Evolutionary conservation across 768 basidiomycete species (phyloP), one percentile per base, ranked within the genome.

Genomic region (Leucogyrophana mollusca): DNA sequence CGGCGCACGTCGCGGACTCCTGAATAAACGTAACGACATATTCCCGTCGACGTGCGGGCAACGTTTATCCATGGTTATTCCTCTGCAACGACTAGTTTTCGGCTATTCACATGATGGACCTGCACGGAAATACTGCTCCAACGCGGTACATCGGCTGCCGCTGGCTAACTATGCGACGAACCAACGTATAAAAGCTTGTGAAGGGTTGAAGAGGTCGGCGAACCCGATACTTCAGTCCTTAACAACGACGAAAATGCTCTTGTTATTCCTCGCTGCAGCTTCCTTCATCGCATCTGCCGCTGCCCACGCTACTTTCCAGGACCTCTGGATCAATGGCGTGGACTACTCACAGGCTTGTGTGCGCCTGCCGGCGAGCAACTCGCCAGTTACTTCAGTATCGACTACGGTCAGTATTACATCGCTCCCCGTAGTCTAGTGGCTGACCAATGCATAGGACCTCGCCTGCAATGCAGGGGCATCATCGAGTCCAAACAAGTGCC

Each of bases 301-400:
- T 21, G 75, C 76, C 4, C 77, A 78, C 56, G 73, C 77, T 23
- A 78, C 77, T 3, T 80, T 74, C 67, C 77, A 80, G 56, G 67
- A 78, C 49, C 54, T 80, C 40, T 79, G 78, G 77, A 67, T 78
- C 41, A 74, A 75, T 43, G 69, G 67, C 43, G 71, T 74, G 21
- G 77, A 78, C 53, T 69, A 71, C 48, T 76, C 73, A 40, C 62
- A 56, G 24, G 69, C 71, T 41, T 80, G 77, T 54, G 73, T 71
- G 22, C 73, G 78, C 21, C 47, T 64, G 16, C 74, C 75, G 3
- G 52, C 53, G 16, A 74, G 67, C 57, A 80, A 80, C 64, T 67
- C 56, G 23, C 78, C 78, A 4, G 73, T 77, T 9, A 72, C 73
- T 7, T 64, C 60, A 44, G 71, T 73, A 24, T 60, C 64, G 13